phyloP scores from a whole-genome alignment of 2,329 filamentous ascomycete species.

The Cyclaneusma minus region DNA sequence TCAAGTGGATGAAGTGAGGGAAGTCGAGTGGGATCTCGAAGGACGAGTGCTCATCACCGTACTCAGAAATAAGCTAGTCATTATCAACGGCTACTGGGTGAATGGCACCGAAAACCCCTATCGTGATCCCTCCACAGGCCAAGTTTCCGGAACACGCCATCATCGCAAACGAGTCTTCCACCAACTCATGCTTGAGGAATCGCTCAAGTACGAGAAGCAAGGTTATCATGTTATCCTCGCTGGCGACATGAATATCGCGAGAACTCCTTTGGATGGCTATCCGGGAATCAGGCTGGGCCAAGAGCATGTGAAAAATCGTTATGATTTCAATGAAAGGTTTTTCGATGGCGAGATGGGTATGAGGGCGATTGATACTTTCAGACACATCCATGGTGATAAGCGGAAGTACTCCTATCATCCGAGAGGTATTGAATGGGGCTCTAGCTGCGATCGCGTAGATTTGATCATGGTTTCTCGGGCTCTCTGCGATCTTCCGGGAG shows the following conservation, averaged over 20 bases:
- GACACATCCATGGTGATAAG: constrained; percentile 24
- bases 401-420: constrained; percentile 34
- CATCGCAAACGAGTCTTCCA: constrained; percentile 34
- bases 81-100: constrained; percentile 37
- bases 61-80: constrained; percentile 20
- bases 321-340: constrained; percentile 33
- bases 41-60: constrained; percentile 31
- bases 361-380: constrained; percentile 29
- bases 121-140: constrained; percentile 25
- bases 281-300: constrained; percentile 29
- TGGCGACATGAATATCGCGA: constrained; percentile 36
- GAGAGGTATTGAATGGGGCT: constrained; percentile 25
- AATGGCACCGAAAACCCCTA: constrained; percentile 34
- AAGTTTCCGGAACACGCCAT: constrained; percentile 28
- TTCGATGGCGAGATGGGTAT: constrained; percentile 20
- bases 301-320: constrained; percentile 32
- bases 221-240: constrained; percentile 30
- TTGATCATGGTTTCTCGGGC: constrained; percentile 27
- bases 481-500: constrained; percentile 15
- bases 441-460: constrained; percentile 37
- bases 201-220: constrained; percentile 21
- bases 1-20: constrained; percentile 18
- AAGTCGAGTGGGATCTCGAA: constrained; percentile 33
- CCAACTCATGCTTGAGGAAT: constrained; percentile 26
- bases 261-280: constrained; percentile 18